Base-by-base conservation (phyloP, 2,329 filamentous ascomycete genomes). In the Cladophialophora exuberans region DNA sequence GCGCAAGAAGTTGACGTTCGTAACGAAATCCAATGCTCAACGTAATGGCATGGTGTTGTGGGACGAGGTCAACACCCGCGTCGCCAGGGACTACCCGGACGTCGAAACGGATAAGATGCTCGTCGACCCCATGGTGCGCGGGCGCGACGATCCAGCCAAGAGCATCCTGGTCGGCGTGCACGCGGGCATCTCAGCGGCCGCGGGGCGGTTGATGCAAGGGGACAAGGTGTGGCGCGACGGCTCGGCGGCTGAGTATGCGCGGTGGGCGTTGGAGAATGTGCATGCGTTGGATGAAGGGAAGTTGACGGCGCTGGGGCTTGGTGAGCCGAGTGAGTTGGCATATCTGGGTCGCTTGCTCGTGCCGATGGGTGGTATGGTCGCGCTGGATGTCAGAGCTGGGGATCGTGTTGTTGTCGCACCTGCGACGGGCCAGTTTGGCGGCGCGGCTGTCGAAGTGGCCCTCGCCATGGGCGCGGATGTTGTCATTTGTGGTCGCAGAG, bases 41-140 rank as follows among this genome's bases (percentile, higher is more conserved):
- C 74, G 83, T 0, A 85, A 86, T 50, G 83, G 84, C 0, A 85
- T 87, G 83, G 84, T 87, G 0, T 76, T 87, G 54, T 87, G 84
- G 84, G 84, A 87, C 63, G 83, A 86, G 62, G 76, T 86, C 9
- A 82, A 82, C 0, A 70, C 69, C 0, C 73, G 77, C 22, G 78
- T 86, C 2, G 76, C 77, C 0, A 74, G 71, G 54, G 81, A 85
- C 4, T 87, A 83, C 61, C 79, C 80, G 0, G 82, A 85, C 61
- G 83, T 87, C 2, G 77, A 74, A 23, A 73, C 79, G 39, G 83
- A 86, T 56, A 86, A 86, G 74, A 85, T 77, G 22, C 67, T 67
- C 43, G 55, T 72, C 30, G 72, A 76, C 56, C 63, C 57, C 25
- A 60, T 63, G 1, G 64, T 76, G 6, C 68, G 68, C 7, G 64